Evolutionary conservation across 2,329 filamentous ascomycete genomes (phyloP).

Genomic region (Aspergillus flavus): DNA sequence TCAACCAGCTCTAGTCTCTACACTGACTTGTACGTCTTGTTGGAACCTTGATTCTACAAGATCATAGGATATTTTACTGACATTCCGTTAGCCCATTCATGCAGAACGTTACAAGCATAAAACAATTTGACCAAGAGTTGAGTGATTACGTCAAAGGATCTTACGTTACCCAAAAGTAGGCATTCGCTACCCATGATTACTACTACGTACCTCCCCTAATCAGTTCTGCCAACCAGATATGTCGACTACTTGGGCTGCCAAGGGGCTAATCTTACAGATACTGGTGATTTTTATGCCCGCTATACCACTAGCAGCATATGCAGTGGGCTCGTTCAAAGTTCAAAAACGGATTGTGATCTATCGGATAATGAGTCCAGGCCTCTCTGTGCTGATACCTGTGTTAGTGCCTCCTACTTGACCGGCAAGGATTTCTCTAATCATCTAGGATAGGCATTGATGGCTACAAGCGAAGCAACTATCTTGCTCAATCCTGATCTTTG

Average conservation of each 20-base stretch:
- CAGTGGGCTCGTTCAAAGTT: constrained; percentile 92
- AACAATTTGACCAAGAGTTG: constrained; percentile 76
- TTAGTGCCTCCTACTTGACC: constrained; percentile 47
- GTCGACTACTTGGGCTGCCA: constrained; percentile 78
- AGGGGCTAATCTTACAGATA: constrained; percentile 74
- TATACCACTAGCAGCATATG: constrained; percentile 92
- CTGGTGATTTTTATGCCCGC: constrained; percentile 82
- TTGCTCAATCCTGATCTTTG: constrained; percentile 75
- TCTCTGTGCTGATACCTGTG: constrained; percentile 87
- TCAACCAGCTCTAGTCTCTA: constrained; percentile 63
- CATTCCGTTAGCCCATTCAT: constrained; percentile 72
- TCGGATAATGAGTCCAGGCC: constrained; percentile 67
- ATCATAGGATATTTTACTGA: constrained; percentile 26
- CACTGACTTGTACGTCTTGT: constrained; percentile 64
- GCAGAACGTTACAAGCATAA: constrained; percentile 72
- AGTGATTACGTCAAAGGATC: constrained; percentile 70
- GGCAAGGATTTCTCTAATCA: constrained; percentile 10
- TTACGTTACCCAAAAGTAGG: constrained; percentile 79
- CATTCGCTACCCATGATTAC: neutral
- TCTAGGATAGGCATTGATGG: constrained; percentile 68
- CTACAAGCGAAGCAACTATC: constrained; percentile 85
- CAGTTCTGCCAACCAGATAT: constrained; percentile 63
- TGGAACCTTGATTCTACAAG: constrained; percentile 14
- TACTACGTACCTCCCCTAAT: neutral
- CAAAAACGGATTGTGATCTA: constrained; percentile 69